A percentile compares a stretch with the other conserved stretches of the same genome.
phyloP scores from a whole-genome alignment of 352 stramenopile genomes.

The Globisporangium lucens region DNA sequence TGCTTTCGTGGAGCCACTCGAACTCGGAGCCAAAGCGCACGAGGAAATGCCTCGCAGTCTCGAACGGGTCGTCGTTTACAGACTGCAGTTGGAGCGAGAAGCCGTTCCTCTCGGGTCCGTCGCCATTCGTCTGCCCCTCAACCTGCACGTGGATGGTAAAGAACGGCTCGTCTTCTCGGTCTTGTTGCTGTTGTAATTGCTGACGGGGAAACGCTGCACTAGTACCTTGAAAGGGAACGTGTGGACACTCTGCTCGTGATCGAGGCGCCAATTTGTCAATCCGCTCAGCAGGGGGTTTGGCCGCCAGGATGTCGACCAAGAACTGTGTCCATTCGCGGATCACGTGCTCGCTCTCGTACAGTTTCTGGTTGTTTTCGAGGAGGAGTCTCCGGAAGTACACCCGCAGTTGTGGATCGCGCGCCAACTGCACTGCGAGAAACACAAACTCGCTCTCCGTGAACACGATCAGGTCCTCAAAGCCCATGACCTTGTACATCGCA shows the following conservation, averaged over 20 bases:
- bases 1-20: slow-evolving; percentile 29
- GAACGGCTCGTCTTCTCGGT: slow-evolving; percentile 5
- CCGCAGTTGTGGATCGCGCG: slow-evolving; percentile 22
- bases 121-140: background rate
- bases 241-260: background rate
- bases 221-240: background rate
- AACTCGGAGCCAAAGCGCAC: slow-evolving; percentile 5
- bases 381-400: slow-evolving; percentile 25
- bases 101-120: background rate
- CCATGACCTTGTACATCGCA: slow-evolving; percentile 64
- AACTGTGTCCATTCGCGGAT: slow-evolving; percentile 46
- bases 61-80: slow-evolving; percentile 25
- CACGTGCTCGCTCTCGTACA: slow-evolving; percentile 36
- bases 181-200: background rate
- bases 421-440: slow-evolving; percentile 24
- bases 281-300: slow-evolving; percentile 8
- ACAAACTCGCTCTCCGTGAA: slow-evolving; percentile 26
- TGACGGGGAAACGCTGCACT: background rate
- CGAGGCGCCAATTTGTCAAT: background rate
- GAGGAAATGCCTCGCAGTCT: background rate
- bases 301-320: slow-evolving; percentile 22
- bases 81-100: slow-evolving; percentile 4
- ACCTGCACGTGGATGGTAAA: slow-evolving; percentile 2
- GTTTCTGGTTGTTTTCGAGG: slow-evolving; percentile 22
- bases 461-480: slow-evolving; percentile 26